These are phyloP conservation scores for Gigaspora rosea DNA, from an alignment of 192 early-diverging fungal species.

Conservation along the genomic window DNA sequence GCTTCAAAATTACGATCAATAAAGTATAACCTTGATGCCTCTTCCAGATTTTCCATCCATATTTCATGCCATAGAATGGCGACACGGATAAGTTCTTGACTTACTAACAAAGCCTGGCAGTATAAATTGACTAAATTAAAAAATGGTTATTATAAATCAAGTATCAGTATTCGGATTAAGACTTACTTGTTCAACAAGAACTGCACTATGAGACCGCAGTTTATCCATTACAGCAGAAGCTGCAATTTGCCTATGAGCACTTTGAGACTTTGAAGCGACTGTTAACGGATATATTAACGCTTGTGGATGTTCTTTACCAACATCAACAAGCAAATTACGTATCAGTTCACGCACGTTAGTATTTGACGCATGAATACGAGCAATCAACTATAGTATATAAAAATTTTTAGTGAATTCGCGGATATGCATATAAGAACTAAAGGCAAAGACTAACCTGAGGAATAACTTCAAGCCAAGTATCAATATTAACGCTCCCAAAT, in stretches of 20 bases:
- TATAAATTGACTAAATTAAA: conserved; percentile 3
- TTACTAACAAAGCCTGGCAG: conserved; percentile 80
- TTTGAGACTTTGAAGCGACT: conserved; percentile 92
- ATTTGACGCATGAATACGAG: conserved; percentile 82
- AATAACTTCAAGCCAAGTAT: conserved; percentile 97
- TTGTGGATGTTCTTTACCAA: conserved; percentile 94
- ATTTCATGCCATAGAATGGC: conserved; percentile 96
- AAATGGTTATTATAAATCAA: not conserved
- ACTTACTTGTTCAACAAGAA: conserved; percentile 83
- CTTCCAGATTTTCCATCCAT: conserved; percentile 95
- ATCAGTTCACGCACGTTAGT: conserved; percentile 79
- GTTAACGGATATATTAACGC: conserved; percentile 96
- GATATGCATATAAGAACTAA: not conserved
- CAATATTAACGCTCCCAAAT: conserved; percentile 80
- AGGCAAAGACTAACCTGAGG: conserved; percentile 59
- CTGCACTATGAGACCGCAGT: conserved; percentile 78
- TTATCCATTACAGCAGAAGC: conserved; percentile 90
- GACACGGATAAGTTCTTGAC: conserved; percentile 95
- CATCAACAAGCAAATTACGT: conserved; percentile 83
- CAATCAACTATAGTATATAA: conserved; percentile 65
- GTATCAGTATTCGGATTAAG: not conserved
- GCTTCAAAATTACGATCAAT: conserved; percentile 76
- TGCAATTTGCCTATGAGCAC: conserved; percentile 68
- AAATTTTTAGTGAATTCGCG: not conserved
- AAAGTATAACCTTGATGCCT: conserved; percentile 81